Evolutionary conservation across 176 grass and related monocot genomes (phyloP).

Genomic region (Stipa capillata): DNA sequence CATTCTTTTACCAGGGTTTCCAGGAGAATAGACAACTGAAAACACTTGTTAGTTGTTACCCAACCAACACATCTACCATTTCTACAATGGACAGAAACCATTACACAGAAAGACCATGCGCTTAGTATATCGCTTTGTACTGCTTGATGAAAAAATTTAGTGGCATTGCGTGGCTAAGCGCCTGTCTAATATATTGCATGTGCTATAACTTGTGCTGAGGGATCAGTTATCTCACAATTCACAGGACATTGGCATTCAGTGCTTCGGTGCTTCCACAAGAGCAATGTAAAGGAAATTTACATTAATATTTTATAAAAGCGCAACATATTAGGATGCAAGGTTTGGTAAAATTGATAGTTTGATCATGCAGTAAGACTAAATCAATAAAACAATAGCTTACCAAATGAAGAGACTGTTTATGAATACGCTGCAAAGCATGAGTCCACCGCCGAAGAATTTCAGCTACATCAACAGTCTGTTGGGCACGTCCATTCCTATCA

Average conservation of each 20-base stretch:
- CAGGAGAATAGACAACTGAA: neutral
- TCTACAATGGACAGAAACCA: neutral
- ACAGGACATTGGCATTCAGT: neutral
- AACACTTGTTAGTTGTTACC: neutral
- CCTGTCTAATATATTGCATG: neutral
- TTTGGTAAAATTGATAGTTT: neutral
- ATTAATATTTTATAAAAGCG: neutral
- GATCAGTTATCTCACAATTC: neutral
- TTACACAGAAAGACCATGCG: neutral
- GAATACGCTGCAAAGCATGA: conserved; percentile 99
- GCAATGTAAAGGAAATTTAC: neutral
- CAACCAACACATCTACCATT: neutral
- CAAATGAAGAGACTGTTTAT: conserved; percentile 98
- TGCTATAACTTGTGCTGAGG: neutral
- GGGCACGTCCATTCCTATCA: conserved; percentile 64
- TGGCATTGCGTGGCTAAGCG: neutral
- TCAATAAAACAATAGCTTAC: conserved; percentile 45
- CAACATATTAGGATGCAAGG: neutral
- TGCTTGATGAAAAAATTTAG: neutral
- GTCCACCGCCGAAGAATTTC: conserved; percentile 99
- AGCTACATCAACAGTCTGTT: conserved; percentile 84
- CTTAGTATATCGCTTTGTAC: neutral
- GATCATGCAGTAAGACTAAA: neutral
- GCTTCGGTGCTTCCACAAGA: neutral
- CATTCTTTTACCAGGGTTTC: neutral